These are phyloP conservation scores for Typha latifolia DNA, from an alignment of 176 grass and related monocot genomes.

Conservation along the genomic window DNA sequence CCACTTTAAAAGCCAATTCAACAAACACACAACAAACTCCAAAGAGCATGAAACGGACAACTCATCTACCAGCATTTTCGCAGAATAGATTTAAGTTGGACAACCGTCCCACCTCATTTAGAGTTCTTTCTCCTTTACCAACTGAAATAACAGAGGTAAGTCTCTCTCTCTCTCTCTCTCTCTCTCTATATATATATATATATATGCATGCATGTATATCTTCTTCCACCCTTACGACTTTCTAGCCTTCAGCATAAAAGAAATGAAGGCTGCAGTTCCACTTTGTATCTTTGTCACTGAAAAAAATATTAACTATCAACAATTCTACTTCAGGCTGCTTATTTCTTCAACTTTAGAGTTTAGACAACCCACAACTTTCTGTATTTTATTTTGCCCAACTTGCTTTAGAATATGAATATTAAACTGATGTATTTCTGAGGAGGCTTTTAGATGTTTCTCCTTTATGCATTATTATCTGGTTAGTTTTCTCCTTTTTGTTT, in stretches of 20 bases:
- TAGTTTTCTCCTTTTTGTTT: slow-evolving; percentile 19
- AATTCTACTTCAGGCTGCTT: too few species aligned
- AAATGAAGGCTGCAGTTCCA: too few species aligned
- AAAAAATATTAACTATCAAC: too few species aligned
- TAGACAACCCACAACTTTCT: neutral
- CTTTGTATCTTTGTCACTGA: too few species aligned
- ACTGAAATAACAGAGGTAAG: slow-evolving; percentile 71
- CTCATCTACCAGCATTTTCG: slow-evolving; percentile 13
- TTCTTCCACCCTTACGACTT: too few species aligned
- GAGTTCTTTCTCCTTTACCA: slow-evolving; percentile 83
- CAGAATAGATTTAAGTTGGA: slow-evolving; percentile 74
- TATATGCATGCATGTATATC: neutral
- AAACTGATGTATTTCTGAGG: too few species aligned
- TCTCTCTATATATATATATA: slow-evolving; percentile 6
- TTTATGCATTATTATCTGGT: neutral
- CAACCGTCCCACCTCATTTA: slow-evolving; percentile 72
- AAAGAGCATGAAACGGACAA: slow-evolving; percentile 26
- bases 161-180: slow-evolving; percentile 17
- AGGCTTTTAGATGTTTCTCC: neutral
- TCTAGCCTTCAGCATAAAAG: too few species aligned
- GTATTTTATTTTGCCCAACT: slow-evolving; percentile 1
- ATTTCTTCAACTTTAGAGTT: too few species aligned
- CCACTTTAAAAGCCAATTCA: slow-evolving; percentile 30
- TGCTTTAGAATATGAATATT: neutral
- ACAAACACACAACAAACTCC: slow-evolving; percentile 35